Evolutionary conservation across 352 stramenopile species (phyloP).

Genomic region (Phytophthora lateralis): DNA sequence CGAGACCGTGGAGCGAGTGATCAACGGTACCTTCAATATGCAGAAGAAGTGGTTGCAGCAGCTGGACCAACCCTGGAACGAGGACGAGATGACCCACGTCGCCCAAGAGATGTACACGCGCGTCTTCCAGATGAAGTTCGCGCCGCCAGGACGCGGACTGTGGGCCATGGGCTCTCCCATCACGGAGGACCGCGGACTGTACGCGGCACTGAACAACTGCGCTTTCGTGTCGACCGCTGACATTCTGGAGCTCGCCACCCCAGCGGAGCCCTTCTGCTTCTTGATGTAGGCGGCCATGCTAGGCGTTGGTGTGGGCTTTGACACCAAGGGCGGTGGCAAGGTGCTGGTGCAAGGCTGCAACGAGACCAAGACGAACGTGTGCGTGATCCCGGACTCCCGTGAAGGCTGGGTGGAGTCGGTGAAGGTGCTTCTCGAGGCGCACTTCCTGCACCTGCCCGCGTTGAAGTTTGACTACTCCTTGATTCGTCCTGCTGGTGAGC

Average conservation of each 20-base stretch:
- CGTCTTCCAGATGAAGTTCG: constrained; percentile 96
- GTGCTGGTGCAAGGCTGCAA: constrained; percentile 48
- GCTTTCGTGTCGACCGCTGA: constrained; percentile 92
- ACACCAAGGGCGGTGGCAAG: constrained; percentile 88
- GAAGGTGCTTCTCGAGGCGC: constrained; percentile 79
- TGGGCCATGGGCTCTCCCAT: constrained; percentile 95
- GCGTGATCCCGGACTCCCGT: constrained; percentile 61
- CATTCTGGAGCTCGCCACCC: constrained; percentile 54
- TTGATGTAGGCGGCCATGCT: constrained; percentile 96
- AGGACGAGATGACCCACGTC: constrained; percentile 41
- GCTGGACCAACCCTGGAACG: constrained; percentile 71
- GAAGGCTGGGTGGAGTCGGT: constrained; percentile 91
- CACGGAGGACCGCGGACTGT: constrained; percentile 84
- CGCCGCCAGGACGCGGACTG: constrained; percentile 91
- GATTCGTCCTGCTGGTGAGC: constrained; percentile 82
- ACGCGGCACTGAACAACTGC: constrained; percentile 93
- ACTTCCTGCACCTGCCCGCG: constrained; percentile 60
- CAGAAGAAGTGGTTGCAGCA: constrained; percentile 87
- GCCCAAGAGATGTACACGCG: constrained; percentile 92
- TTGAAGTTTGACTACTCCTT: constrained; percentile 83
- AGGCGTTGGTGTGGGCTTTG: constrained; percentile 93
- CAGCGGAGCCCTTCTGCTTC: constrained; percentile 91
- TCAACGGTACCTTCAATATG: constrained; percentile 95
- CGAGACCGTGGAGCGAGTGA: constrained; percentile 92
- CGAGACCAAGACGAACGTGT: constrained; percentile 22